Evolutionary conservation across 495 filamentous ascomycete genomes (phyloP).

Genomic region (Xylaria telfairii): DNA sequence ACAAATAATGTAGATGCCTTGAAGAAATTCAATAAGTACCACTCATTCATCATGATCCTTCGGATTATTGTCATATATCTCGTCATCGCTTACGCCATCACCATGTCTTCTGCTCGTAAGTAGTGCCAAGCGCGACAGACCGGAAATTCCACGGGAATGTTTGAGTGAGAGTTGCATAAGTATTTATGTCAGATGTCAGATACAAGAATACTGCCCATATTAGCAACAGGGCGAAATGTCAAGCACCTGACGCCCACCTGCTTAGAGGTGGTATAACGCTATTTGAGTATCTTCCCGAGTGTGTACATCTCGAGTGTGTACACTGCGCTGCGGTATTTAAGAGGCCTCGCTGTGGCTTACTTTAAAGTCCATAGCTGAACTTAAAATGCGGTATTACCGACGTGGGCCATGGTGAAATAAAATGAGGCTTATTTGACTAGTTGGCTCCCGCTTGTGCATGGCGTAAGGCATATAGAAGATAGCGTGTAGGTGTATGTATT

Average conservation of each 20-base stretch:
- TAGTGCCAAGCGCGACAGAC: neutral
- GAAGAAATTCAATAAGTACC: neutral
- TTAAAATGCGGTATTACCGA: neutral
- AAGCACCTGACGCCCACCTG: neutral
- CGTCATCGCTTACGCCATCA: conserved; percentile 10
- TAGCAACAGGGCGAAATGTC: neutral
- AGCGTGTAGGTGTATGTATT: too few relatives aligned
- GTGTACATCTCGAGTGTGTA: neutral
- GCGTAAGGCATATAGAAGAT: too few relatives aligned
- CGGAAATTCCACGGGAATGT: neutral
- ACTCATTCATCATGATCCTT: neutral
- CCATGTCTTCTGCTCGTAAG: neutral
- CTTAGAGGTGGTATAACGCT: neutral
- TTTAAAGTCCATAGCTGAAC: neutral
- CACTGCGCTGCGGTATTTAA: neutral
- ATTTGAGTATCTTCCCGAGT: neutral
- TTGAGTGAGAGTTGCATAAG: neutral
- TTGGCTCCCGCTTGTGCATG: neutral
- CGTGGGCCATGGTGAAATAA: neutral
- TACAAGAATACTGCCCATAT: neutral
- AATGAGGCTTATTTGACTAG: neutral
- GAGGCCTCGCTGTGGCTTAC: neutral
- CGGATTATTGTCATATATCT: neutral
- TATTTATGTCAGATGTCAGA: conserved; percentile 1
- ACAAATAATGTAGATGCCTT: conserved; percentile 1